Evolutionary conservation across 1,139 yeast genomes (phyloP).

Genomic region (Taphrina flavorubra): DNA sequence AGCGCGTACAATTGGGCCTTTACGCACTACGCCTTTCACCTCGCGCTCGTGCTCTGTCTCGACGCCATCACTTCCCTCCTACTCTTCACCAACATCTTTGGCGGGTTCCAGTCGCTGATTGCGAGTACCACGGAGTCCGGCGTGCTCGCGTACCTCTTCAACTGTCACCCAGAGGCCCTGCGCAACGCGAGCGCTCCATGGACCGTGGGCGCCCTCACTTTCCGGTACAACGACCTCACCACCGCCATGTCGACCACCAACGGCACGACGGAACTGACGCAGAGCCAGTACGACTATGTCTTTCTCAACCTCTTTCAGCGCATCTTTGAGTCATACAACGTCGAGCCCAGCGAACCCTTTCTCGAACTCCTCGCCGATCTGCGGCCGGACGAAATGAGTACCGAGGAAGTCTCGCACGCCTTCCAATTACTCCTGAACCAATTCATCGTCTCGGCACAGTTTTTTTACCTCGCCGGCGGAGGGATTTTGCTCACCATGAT

Average conservation of each 20-base stretch:
- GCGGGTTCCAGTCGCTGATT: slow-evolving; percentile 33
- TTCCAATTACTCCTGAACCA: slow-evolving; percentile 24
- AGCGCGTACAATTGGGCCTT: slow-evolving; percentile 35
- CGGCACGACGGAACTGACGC: slow-evolving; percentile 27
- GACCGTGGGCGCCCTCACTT: slow-evolving; percentile 27
- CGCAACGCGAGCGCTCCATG: slow-evolving; percentile 15
- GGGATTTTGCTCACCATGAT: slow-evolving; percentile 28
- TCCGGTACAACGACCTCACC: slow-evolving; percentile 20
- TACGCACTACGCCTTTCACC: slow-evolving; percentile 33
- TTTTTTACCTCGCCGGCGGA: slow-evolving; percentile 25
- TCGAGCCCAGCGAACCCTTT: slow-evolving; percentile 14
- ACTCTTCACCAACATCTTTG: slow-evolving; percentile 34
- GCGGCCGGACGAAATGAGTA: slow-evolving; percentile 24
- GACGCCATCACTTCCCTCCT: slow-evolving; percentile 38
- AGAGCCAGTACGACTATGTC: slow-evolving; percentile 36
- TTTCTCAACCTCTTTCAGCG: slow-evolving; percentile 26
- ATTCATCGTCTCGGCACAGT: slow-evolving; percentile 38
- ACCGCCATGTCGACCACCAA: slow-evolving; percentile 6
- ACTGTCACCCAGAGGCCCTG: background rate
- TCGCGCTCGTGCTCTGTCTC: slow-evolving; percentile 26
- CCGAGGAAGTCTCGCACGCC: slow-evolving; percentile 10
- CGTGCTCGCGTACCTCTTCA: slow-evolving; percentile 22
- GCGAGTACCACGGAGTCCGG: slow-evolving; percentile 11
- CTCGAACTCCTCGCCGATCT: slow-evolving; percentile 23
- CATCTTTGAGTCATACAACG: slow-evolving; percentile 27